These are phyloP conservation scores for Penicillium paradoxum DNA, from an alignment of 495 filamentous ascomycete genomes.

Conservation along the genomic window DNA sequence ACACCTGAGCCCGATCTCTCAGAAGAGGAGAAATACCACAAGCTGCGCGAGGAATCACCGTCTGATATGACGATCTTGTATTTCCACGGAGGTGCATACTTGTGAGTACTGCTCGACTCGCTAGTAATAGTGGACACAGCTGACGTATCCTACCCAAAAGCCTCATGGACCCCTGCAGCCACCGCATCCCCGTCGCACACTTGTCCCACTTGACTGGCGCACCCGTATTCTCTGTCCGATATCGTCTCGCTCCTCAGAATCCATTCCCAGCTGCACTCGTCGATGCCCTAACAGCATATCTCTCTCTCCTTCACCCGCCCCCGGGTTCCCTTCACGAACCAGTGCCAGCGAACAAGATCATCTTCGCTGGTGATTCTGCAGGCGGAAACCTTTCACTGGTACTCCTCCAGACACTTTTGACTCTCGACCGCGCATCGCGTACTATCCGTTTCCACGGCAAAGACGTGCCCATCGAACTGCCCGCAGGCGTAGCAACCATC, in stretches of 20 bases:
- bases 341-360: conserved; percentile 63
- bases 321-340: conserved; percentile 65
- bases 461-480: conserved; percentile 57
- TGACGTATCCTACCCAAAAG: conserved; percentile 21
- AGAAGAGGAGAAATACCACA: conserved; percentile 66
- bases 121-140: background rate
- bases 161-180: conserved; percentile 70
- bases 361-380: conserved; percentile 82
- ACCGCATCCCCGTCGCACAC: conserved; percentile 44
- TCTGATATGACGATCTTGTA: conserved; percentile 70
- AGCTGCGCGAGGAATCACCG: conserved; percentile 64
- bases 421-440: conserved; percentile 53
- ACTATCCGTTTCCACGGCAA: conserved; percentile 61
- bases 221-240: conserved; percentile 73
- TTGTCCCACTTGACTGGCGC: conserved; percentile 49
- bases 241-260: conserved; percentile 79
- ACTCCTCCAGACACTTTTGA: conserved; percentile 69
- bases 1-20: conserved; percentile 53
- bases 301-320: conserved; percentile 77
- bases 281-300: conserved; percentile 78
- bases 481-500: conserved; percentile 59
- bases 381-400: conserved; percentile 72
- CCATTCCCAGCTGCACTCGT: conserved; percentile 79
- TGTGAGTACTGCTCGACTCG: conserved; percentile 26
- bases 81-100: conserved; percentile 89